A percentile compares a stretch with the other conserved stretches of the same genome.
phyloP scores from a whole-genome alignment of 768 basidiomycete genomes.

The Terana coerulea region DNA sequence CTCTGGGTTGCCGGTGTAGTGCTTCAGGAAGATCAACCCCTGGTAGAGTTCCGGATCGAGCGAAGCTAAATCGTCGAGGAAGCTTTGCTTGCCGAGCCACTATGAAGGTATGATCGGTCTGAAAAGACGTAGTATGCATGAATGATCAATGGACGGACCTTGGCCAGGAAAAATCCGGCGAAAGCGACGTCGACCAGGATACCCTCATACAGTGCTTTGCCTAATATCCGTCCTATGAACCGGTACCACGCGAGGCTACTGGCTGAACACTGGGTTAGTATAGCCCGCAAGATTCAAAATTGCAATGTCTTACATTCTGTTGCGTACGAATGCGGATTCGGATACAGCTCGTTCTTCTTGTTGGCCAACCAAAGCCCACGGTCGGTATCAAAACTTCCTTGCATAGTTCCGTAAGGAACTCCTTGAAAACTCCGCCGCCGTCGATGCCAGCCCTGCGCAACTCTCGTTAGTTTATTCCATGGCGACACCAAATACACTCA shows the following conservation, averaged over 20 bases:
- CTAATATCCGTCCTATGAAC: slow-evolving; percentile 90
- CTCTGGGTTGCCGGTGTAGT: slow-evolving; percentile 81
- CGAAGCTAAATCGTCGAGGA: slow-evolving; percentile 88
- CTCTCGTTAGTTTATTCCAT: background rate
- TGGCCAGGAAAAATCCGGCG: slow-evolving; percentile 91
- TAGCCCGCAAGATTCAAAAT: slow-evolving; percentile 4
- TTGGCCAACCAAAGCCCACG: slow-evolving; percentile 92
- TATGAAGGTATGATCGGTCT: slow-evolving; percentile 23
- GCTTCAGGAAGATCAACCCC: slow-evolving; percentile 89
- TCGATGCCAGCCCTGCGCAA: slow-evolving; percentile 79
- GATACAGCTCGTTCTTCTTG: slow-evolving; percentile 90
- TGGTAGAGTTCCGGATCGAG: slow-evolving; percentile 91
- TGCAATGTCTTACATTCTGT: slow-evolving; percentile 66
- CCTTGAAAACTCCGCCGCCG: slow-evolving; percentile 97
- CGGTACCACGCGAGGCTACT: slow-evolving; percentile 90
- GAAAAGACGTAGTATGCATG: background rate
- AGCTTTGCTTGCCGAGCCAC: slow-evolving; percentile 93
- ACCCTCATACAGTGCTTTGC: slow-evolving; percentile 95
- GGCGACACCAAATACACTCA: slow-evolving; percentile 48
- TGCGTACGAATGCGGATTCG: slow-evolving; percentile 90
- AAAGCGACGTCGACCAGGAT: slow-evolving; percentile 94
- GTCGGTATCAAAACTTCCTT: slow-evolving; percentile 92
- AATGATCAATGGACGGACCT: slow-evolving; percentile 39
- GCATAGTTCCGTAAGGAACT: slow-evolving; percentile 89
- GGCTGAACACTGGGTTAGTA: slow-evolving; percentile 36